These are phyloP conservation scores for Talaromyces nanjingensis DNA, from an alignment of 495 filamentous ascomycete genomes.

Conservation along the genomic window DNA sequence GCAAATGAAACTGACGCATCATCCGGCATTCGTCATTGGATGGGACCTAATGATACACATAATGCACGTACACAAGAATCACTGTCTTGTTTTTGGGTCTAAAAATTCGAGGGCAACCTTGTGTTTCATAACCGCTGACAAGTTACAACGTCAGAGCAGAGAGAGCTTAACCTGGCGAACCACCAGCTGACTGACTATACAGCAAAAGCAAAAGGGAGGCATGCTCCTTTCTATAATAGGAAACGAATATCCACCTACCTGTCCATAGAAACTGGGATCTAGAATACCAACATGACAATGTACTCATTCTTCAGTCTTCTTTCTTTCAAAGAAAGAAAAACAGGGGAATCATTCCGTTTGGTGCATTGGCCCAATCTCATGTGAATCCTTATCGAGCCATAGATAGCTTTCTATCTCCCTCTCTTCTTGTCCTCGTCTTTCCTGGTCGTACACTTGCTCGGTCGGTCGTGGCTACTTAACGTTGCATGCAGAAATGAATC, in stretches of 20 bases:
- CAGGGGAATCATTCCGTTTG: background rate
- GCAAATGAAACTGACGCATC: background rate
- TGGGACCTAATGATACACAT: background rate
- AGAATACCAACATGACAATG: background rate
- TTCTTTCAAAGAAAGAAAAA: background rate
- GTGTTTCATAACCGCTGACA: background rate
- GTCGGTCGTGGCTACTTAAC: background rate
- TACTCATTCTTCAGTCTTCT: background rate
- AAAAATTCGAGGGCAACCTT: background rate
- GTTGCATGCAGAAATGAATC: constrained; percentile 4
- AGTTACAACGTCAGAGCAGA: background rate
- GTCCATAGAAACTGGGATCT: background rate
- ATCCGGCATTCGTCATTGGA: background rate
- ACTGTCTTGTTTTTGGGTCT: background rate
- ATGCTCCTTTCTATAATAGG: background rate
- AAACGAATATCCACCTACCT: background rate
- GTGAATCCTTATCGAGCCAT: background rate
- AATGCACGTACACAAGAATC: background rate
- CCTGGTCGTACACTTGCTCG: background rate
- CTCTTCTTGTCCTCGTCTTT: background rate
- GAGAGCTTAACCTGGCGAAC: background rate
- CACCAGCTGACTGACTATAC: background rate
- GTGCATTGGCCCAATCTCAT: background rate
- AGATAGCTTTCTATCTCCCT: background rate
- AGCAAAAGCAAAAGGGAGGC: background rate